Conservation (phyloP, 371 early-diverging fungal species). For the Lichtheimia ornata region DNA sequence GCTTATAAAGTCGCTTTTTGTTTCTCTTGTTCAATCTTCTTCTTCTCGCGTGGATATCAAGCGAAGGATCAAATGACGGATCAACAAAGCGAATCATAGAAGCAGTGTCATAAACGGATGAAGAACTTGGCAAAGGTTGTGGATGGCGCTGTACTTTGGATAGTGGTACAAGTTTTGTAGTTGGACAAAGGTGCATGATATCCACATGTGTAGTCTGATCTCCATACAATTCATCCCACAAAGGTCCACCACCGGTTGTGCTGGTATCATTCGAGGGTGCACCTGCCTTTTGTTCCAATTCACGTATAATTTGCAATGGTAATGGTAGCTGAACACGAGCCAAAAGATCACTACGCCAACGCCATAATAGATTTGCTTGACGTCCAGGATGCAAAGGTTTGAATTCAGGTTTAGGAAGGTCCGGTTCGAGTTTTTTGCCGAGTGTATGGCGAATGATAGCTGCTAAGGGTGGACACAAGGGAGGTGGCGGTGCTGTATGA, state of each 20-base stretch:
- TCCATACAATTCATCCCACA: constrained; percentile 32
- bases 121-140: constrained; percentile 11
- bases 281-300: constrained; percentile 40
- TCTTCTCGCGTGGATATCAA: neutral
- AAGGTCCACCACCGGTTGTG: constrained; percentile 28
- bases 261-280: constrained; percentile 9
- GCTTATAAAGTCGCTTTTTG: constrained; percentile 27
- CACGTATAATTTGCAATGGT: constrained; percentile 41
- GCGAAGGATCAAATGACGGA: constrained; percentile 9
- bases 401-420: constrained; percentile 33
- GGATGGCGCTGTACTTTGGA: constrained; percentile 3
- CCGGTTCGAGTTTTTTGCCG: constrained; percentile 29
- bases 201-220: constrained; percentile 11
- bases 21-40: constrained; percentile 14
- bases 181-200: constrained; percentile 21
- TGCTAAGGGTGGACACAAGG: constrained; percentile 29
- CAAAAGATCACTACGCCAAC: constrained; percentile 34
- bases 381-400: constrained; percentile 49
- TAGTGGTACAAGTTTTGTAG: constrained; percentile 10
- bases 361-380: constrained; percentile 47
- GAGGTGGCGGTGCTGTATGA: constrained; percentile 48
- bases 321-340: constrained; percentile 26
- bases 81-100: constrained; percentile 17
- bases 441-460: constrained; percentile 20
- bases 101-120: constrained; percentile 20